Evolutionary conservation across 345 rosid species (phyloP), one percentile per base, ranked within the genome.

Genomic region (Physaria fendleri): DNA sequence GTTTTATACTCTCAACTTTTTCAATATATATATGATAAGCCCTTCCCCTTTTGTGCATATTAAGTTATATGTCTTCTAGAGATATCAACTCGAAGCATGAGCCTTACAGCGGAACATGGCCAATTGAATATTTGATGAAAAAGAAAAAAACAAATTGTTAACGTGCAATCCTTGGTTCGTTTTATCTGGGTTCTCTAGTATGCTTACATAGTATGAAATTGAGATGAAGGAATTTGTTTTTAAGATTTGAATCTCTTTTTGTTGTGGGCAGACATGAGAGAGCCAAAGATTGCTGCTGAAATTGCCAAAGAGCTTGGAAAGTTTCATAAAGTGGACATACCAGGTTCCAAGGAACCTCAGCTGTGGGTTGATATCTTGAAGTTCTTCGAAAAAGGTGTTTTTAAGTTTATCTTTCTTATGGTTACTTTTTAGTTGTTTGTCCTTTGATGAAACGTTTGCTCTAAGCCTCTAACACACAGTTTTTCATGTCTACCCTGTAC

Each of bases 301-400:
- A 87, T 93, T 59, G 94, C 99, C n/a, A 87, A 78, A 76, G 76
- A 93, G 65, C 88, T 93, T 66, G 78, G 44, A 15, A 83, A 57
- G 70, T 93, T 89, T 78, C 97, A 93, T 75, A 64, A 72, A 66
- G 94, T 87, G 61, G 84, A 85, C 56, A 78, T 93, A 64, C 91
- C 99, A 8, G 94, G 97, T 33, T 81, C 87, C 68, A 82, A 82
- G 74, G 99, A 87, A 65, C 94, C 99, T 69, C 95, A 93, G 68
- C 77, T 89, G 13, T 93, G 97, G 97, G 73, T 74, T 70, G 99
- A 89, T 37, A 74, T 93, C 52, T 78, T 80, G 68, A 89, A 81
- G 81, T 89, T 93, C 69, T 87, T 72, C 61, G 95, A 81, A 66
- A 93, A 77, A 73, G 97, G n/a, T n/a, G 99, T 89, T 5, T 41